These are phyloP conservation scores for Sonneratia alba DNA, from an alignment of 345 rosid genomes.

Conservation along the genomic window DNA sequence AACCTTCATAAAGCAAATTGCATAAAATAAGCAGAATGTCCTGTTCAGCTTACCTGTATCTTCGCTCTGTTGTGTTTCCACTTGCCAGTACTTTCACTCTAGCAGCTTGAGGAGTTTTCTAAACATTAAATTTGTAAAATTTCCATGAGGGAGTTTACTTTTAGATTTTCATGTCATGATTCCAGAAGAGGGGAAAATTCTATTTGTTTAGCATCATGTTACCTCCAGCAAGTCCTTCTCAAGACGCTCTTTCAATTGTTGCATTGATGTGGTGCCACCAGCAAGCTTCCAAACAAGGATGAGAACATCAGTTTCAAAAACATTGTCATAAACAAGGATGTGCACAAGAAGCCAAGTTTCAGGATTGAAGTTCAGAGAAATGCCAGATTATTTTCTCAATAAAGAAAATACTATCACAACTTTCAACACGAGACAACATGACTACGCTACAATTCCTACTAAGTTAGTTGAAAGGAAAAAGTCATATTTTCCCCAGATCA, in stretches of 20 bases:
- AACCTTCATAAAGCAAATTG: neutral
- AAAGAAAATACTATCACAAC: neutral
- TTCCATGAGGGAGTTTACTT: neutral
- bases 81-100: conserved; percentile 93
- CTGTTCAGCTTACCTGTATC: conserved; percentile 59
- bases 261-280: conserved; percentile 99
- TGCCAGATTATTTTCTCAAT: neutral
- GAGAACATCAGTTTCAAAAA: conserved; percentile 5
- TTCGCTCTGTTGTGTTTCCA: conserved; percentile 89
- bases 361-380: neutral
- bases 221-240: conserved; percentile 98
- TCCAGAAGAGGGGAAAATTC: neutral
- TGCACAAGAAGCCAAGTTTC: neutral
- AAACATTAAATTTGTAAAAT: conserved; percentile 6
- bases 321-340: neutral
- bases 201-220: neutral
- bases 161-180: neutral
- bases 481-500: neutral
- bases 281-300: conserved; percentile 53
- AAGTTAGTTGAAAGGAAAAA: neutral
- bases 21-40: neutral
- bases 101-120: conserved; percentile 99
- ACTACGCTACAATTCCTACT: neutral
- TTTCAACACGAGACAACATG: neutral
- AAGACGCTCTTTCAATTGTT: conserved; percentile 94